These are phyloP conservation scores for Sporobolomyces pararoseus DNA, from an alignment of 768 basidiomycete genomes.

Conservation along the genomic window DNA sequence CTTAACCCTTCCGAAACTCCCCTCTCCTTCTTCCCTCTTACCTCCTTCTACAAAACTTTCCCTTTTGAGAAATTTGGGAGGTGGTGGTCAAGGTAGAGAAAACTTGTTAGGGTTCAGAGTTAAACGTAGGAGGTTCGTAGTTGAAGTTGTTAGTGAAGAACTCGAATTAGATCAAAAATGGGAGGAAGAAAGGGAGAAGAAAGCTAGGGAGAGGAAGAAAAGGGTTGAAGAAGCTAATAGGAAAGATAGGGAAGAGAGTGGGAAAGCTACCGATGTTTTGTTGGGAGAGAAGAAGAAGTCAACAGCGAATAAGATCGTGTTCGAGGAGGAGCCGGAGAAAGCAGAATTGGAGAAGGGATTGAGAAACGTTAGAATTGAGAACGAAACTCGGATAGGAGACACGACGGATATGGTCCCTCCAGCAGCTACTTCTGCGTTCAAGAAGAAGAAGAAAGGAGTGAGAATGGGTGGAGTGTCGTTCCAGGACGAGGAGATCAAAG, in stretches of 20 bases:
- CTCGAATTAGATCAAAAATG: conserved; percentile 39
- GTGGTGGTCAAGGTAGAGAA: conserved; percentile 66
- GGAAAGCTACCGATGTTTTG: conserved; percentile 24
- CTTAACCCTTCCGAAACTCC: conserved; percentile 70
- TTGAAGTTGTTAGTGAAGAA: conserved; percentile 77
- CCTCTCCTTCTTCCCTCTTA: conserved; percentile 61
- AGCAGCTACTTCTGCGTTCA: conserved; percentile 22
- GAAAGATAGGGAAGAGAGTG: conserved; percentile 25
- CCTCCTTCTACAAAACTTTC: conserved; percentile 80
- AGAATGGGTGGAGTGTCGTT: conserved; percentile 17
- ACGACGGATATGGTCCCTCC: too few species aligned
- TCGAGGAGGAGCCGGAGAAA: neutral
- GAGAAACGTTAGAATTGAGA: neutral
- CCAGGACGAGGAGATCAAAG: neutral
- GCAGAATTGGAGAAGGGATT: neutral
- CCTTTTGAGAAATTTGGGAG: conserved; percentile 68
- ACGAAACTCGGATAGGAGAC: neutral
- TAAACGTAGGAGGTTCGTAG: conserved; percentile 75
- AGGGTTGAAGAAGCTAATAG: conserved; percentile 33
- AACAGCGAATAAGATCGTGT: too few species aligned
- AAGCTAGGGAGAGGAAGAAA: conserved; percentile 1
- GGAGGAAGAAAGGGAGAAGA: conserved; percentile 17
- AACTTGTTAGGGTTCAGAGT: conserved; percentile 95
- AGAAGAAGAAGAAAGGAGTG: conserved; percentile 22
- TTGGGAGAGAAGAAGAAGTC: neutral